These are phyloP conservation scores for Diaporthe ampelina DNA, from an alignment of 2,329 filamentous ascomycete genomes.

Conservation along the genomic window DNA sequence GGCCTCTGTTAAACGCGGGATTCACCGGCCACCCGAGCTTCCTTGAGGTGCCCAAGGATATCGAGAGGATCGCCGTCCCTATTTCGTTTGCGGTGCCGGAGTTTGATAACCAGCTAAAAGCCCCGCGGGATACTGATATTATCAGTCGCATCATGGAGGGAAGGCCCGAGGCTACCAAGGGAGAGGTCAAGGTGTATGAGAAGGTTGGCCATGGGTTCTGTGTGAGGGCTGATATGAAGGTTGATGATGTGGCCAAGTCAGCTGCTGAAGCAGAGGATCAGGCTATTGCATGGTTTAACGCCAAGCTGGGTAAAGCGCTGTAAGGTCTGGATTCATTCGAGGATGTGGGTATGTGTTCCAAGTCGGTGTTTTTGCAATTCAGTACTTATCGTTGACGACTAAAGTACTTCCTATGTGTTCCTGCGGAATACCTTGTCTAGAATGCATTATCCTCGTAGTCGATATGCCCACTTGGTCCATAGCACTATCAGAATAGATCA, in stretches of 20 bases:
- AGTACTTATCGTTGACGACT: too few relatives aligned
- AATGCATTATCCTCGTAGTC: neutral
- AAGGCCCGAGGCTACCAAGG: constrained; percentile 50
- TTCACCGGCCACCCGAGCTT: constrained; percentile 68
- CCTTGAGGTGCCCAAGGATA: constrained; percentile 61
- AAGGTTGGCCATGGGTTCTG: constrained; percentile 59
- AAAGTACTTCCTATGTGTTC: too few relatives aligned
- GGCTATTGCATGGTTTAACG: constrained; percentile 52
- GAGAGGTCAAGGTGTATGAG: constrained; percentile 55
- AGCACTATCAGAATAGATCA: too few relatives aligned
- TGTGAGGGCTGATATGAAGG: constrained; percentile 50
- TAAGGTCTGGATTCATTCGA: neutral
- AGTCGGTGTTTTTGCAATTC: too few relatives aligned
- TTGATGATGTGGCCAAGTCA: constrained; percentile 46
- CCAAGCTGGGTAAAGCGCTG: constrained; percentile 2
- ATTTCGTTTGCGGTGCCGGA: constrained; percentile 62
- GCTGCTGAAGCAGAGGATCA: constrained; percentile 52
- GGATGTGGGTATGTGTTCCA: too few relatives aligned
- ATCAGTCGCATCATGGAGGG: constrained; percentile 54
- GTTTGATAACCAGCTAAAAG: constrained; percentile 54
- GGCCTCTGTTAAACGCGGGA: constrained; percentile 62
- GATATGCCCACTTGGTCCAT: neutral
- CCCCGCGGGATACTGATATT: constrained; percentile 52
- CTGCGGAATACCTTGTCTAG: too few relatives aligned
- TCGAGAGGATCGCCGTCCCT: constrained; percentile 59